Evolutionary conservation across 2,329 filamentous ascomycete species (phyloP), one percentile per base, ranked within the genome.

Genomic region (Didymella segeticola): DNA sequence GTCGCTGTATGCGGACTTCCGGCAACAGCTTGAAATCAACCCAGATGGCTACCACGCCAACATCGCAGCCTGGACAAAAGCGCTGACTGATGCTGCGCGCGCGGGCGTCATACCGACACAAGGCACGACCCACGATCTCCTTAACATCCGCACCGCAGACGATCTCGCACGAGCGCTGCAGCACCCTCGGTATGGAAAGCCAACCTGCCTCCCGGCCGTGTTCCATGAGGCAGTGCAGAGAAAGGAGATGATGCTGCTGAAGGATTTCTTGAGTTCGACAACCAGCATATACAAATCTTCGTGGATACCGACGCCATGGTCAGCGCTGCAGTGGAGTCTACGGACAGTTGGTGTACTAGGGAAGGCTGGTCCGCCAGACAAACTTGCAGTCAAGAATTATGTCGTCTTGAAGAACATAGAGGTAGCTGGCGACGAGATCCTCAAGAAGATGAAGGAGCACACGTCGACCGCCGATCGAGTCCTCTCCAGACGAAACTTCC

Each of bases 1-100:
- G 11, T 93, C 91, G 5, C 86, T 96, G 38, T 96, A 96, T 77
- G 93, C 91, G 41, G 92, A 96, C 73, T 96, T 96, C 70, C 81
- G 86, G 30, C 77, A 85, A 5, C 91, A 93, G 63, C 83, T 83
- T 65, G 85, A 83, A 31, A 85, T 89, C 19, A 96, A 96, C 69
- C 90, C 91, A 1, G 91, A 96, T 72, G 91, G 91, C 66, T 96
- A 91, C 78, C 78, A 81, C 17, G 90, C 91, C 36, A 96, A 96
- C 72, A 80, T 91, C 34, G 78, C 83, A 6, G 90, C 91, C 46
- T 96, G 92, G 92, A 86, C 88, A 53, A 83, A 84, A 31, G 91
- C 87, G 2, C 81, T 96, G 34, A 82, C 85, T n/a, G 80, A 84
- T 45, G 89, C 91, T 1, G 82, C 87, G 0, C 80, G 85, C 57